Percentiles rank a stretch among this genome's conserved stretches.
These are phyloP conservation scores for Russula sp. DNA, from an alignment of 768 basidiomycete genomes.

Conservation along the genomic window DNA sequence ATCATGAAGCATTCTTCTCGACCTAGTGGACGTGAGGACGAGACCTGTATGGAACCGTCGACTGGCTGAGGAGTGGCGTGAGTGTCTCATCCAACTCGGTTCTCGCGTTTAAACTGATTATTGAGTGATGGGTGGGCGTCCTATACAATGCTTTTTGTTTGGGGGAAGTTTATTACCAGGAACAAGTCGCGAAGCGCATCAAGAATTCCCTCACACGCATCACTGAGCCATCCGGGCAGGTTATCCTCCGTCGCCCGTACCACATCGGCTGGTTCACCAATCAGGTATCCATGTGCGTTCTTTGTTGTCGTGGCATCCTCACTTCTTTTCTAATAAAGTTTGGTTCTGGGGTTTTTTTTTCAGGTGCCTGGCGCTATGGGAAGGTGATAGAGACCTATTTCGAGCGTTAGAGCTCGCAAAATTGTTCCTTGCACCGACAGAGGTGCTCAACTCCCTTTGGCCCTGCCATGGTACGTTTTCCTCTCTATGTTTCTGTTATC, in stretches of 20 bases:
- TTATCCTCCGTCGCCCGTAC: conserved; percentile 52
- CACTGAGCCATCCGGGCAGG: conserved; percentile 44
- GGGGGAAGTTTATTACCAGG: conserved; percentile 58
- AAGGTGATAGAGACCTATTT: conserved; percentile 53
- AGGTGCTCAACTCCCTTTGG: conserved; percentile 69
- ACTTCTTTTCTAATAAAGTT: conserved; percentile 12
- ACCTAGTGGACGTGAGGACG: conserved; percentile 46
- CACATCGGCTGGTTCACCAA: conserved; percentile 46
- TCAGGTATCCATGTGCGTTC: conserved; percentile 57
- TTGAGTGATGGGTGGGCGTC: not conserved
- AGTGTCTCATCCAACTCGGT: conserved; percentile 36
- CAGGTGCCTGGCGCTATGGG: conserved; percentile 67
- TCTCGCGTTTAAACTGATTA: conserved; percentile 9
- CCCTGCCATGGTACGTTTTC: conserved; percentile 40
- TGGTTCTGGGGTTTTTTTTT: not conserved
- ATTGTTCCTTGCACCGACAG: conserved; percentile 57
- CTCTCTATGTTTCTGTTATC: not conserved
- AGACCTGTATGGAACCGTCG: conserved; percentile 62
- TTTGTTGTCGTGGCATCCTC: not conserved
- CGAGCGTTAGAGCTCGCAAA: conserved; percentile 67
- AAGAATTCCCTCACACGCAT: conserved; percentile 53
- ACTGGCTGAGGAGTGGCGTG: conserved; percentile 78
- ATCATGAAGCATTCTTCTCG: conserved; percentile 47
- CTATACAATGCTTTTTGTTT: not conserved
- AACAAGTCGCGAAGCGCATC: conserved; percentile 60